Base-by-base conservation (phyloP, 1,139 yeast species). In the Candida glucosophila region DNA sequence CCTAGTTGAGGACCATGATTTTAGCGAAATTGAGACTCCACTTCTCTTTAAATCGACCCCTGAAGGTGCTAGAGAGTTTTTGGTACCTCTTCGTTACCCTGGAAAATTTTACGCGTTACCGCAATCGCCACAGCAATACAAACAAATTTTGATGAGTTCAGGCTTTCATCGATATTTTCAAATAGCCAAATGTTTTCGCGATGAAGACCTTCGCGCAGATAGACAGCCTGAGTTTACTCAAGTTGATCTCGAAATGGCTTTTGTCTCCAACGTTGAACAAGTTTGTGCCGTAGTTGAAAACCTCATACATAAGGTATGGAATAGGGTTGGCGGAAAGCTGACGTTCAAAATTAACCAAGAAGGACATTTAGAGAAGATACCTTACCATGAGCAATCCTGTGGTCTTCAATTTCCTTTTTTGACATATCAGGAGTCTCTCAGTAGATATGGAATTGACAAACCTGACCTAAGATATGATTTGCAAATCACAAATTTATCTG, bases 161-260 rank as follows among this genome's bases (percentile, higher is more conserved):
- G 99, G 98, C 0, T 73, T 92, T 23, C 68, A 80, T 28, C 67
- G 72, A 25, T 90, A 90, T 52, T 90, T 76, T 49, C 98, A 90
- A 50, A 62, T 92, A 26, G 98, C 98, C 3, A 77, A 73, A 41
- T 90, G 99, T 47, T 90, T 90, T 48, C 67, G 98, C 37, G 98
- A 92, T 48, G 99, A 90, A 49, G 97, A 92, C 52, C 66, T 92
- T 35, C 66, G 98, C 32, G 77, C 88, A 4, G 98, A 90, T 49
- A 70, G 99, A 49, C 99, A 90, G 52, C 97, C 97, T 0, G 98
- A 92, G 48, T 92, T 90, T 45, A 90, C 98, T 0, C 99, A 90
- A 51, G 60, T 92, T 11, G 99, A 90, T 61, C 43, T 92, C 54
- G 99, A 92, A 49, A 80, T 90, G 93, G 73, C 92, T 19, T 92